Conservation (phyloP, 208 protist species). For the Trypanosoma brucei region DNA sequence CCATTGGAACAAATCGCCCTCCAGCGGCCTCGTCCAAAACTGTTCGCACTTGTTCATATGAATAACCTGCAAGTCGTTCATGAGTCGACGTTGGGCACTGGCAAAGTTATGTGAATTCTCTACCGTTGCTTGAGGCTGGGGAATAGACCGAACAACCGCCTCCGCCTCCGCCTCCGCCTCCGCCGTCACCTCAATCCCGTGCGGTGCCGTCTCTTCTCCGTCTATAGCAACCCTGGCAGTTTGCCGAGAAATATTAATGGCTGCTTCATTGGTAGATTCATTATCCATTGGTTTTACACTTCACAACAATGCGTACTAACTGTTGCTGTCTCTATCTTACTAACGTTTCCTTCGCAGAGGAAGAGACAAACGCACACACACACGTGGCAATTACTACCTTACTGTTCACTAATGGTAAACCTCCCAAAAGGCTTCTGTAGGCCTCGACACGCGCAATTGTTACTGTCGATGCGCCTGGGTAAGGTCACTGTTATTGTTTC, state of each 20-base stretch:
- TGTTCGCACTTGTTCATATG: slow-evolving; percentile 32
- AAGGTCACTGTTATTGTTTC: too few relatives aligned
- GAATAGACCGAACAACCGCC: not conserved
- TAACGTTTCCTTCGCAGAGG: too few relatives aligned
- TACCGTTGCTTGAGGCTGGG: not conserved
- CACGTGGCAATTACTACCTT: too few relatives aligned
- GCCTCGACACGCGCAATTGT: too few relatives aligned
- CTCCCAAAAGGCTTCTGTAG: too few relatives aligned
- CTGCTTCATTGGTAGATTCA: not conserved
- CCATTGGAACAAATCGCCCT: slow-evolving; percentile 84
- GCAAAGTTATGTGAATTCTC: slow-evolving; percentile 29
- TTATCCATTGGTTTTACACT: too few relatives aligned
- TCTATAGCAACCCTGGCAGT: not conserved
- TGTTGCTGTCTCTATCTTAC: too few relatives aligned
- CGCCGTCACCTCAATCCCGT: slow-evolving; percentile 1
- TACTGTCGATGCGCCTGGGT: too few relatives aligned
- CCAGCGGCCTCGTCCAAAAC: slow-evolving; percentile 59
- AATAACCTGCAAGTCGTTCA: slow-evolving; percentile 58
- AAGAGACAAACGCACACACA: too few relatives aligned
- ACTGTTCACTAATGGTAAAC: too few relatives aligned
- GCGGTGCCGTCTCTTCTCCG: not conserved
- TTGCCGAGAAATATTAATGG: not conserved
- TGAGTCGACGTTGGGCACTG: slow-evolving; percentile 61
- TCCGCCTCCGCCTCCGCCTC: slow-evolving; percentile 14
- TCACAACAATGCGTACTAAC: too few relatives aligned